Percentiles rank a stretch among this genome's conserved stretches.
Conservation (phyloP, 2,329 filamentous ascomycete species). For the Fusarium gaditjirri region DNA sequence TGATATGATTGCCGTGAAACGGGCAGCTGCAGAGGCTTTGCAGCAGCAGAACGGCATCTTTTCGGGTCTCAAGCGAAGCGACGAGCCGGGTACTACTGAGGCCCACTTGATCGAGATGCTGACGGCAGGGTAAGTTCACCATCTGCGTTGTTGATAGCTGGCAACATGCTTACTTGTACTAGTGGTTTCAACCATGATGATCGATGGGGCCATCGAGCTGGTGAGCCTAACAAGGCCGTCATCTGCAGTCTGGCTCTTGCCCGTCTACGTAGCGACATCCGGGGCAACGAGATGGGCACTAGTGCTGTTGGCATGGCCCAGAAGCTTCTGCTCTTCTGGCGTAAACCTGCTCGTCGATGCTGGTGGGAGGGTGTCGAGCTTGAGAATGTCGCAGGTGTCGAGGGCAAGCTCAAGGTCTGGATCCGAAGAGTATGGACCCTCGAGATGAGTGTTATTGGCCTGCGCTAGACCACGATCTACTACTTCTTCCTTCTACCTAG, state of each 20-base stretch:
- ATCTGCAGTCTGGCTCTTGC: slow-evolving; percentile 96
- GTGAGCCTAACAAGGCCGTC: slow-evolving; percentile 97
- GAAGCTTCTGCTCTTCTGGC: slow-evolving; percentile 96
- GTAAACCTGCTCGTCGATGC: slow-evolving; percentile 93
- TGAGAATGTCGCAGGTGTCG: slow-evolving; percentile 86
- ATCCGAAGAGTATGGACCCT: slow-evolving; percentile 98
- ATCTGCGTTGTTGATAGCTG: background rate
- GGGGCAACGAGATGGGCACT: slow-evolving; percentile 77
- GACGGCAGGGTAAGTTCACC: slow-evolving; percentile 83
- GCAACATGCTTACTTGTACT: background rate
- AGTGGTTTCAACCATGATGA: slow-evolving; percentile 98
- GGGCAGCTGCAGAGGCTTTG: slow-evolving; percentile 87
- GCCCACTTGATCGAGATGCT: slow-evolving; percentile 99
- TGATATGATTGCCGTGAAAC: slow-evolving; percentile 97
- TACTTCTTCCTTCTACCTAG: background rate
- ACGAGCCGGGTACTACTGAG: slow-evolving; percentile 95
- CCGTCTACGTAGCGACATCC: slow-evolving; percentile 90
- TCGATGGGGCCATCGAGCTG: slow-evolving; percentile 94
- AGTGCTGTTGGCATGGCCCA: slow-evolving; percentile 97
- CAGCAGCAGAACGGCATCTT: slow-evolving; percentile 94
- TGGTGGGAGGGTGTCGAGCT: slow-evolving; percentile 99
- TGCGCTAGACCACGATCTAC: slow-evolving; percentile 63
- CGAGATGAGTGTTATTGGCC: slow-evolving; percentile 95
- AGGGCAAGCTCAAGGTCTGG: slow-evolving; percentile 96
- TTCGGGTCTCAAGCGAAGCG: slow-evolving; percentile 91